These are phyloP conservation scores for Gyrodon lividus DNA, from an alignment of 768 basidiomycete species.

Conservation along the genomic window DNA sequence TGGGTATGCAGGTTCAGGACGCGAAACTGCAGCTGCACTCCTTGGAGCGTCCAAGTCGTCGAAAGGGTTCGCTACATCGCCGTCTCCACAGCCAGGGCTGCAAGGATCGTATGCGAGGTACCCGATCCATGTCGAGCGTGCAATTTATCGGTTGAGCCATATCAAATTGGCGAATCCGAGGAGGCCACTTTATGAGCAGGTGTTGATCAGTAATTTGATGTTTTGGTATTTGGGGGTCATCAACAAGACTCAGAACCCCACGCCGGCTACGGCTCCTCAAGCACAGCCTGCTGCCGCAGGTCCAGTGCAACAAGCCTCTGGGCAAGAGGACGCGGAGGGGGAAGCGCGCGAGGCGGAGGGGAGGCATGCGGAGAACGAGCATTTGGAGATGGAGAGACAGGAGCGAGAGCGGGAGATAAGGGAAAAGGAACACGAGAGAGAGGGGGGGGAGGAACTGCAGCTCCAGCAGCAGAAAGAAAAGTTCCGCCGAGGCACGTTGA, in stretches of 20 bases:
- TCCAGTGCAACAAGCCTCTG: conserved; percentile 31
- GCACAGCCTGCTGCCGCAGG: conserved; percentile 15
- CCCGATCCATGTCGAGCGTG: conserved; percentile 97
- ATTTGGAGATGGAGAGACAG: conserved; percentile 55
- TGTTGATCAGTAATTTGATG: conserved; percentile 90
- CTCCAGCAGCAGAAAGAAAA: conserved; percentile 40
- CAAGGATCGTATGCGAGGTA: conserved; percentile 68
- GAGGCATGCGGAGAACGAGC: conserved; percentile 41
- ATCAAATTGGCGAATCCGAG: conserved; percentile 98
- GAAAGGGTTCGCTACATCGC: conserved; percentile 59
- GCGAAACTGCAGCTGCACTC: conserved; percentile 84
- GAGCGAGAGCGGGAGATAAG: conserved; percentile 52
- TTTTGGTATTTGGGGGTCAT: conserved; percentile 99
- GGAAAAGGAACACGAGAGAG: conserved; percentile 25
- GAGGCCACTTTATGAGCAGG: conserved; percentile 95
- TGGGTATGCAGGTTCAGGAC: conserved; percentile 52
- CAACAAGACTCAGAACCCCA: conserved; percentile 76
- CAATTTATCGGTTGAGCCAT: conserved; percentile 95
- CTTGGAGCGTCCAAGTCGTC: conserved; percentile 83
- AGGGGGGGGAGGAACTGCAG: conserved; percentile 31
- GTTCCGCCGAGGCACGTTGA: conserved; percentile 54
- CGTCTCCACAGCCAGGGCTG: conserved; percentile 49
- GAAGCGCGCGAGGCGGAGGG: conserved; percentile 43
- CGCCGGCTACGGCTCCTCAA: conserved; percentile 36
- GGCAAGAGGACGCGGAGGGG: conserved; percentile 33